phyloP scores from a whole-genome alignment of 257 asterid species.

The Fraxinus excelsior region DNA sequence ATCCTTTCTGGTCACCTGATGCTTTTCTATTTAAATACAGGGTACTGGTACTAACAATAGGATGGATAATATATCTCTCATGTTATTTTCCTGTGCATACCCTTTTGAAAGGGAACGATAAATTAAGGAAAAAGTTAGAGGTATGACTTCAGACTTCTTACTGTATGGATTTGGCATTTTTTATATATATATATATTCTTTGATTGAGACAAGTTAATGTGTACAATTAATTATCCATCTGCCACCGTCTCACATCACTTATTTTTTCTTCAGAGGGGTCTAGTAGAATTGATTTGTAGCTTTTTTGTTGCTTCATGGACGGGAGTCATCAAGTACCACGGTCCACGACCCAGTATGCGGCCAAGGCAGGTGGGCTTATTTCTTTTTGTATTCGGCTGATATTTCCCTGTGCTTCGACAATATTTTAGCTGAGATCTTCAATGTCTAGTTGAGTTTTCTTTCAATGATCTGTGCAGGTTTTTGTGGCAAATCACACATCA shows the following conservation, averaged over 20 bases:
- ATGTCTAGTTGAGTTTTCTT: slow-evolving; percentile 7
- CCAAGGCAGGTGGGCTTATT: slow-evolving; percentile 79
- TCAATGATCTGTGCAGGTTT: slow-evolving; percentile 56
- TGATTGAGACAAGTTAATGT: not conserved
- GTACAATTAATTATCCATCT: not conserved
- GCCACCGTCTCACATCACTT: slow-evolving; percentile 21
- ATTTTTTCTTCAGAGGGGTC: slow-evolving; percentile 56
- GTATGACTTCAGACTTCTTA: slow-evolving; percentile 44
- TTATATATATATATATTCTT: no score
- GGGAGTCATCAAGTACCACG: slow-evolving; percentile 97
- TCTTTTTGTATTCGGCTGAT: not conserved
- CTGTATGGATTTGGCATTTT: not conserved
- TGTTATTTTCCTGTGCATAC: slow-evolving; percentile 95
- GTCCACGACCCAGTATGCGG: slow-evolving; percentile 95
- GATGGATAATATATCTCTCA: slow-evolving; percentile 92
- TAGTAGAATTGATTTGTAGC: slow-evolving; percentile 97
- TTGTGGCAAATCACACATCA: slow-evolving; percentile 98
- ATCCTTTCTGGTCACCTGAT: slow-evolving; percentile 24
- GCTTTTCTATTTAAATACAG: slow-evolving; percentile 50
- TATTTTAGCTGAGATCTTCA: slow-evolving; percentile 1
- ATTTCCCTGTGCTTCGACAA: slow-evolving; percentile 9
- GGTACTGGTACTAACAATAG: slow-evolving; percentile 78
- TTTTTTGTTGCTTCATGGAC: slow-evolving; percentile 99
- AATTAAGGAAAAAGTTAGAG: slow-evolving; percentile 82
- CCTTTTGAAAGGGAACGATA: slow-evolving; percentile 85